Conservation (phyloP, 2,329 filamentous ascomycete genomes). For the Verticillium zaregamsianum region DNA sequence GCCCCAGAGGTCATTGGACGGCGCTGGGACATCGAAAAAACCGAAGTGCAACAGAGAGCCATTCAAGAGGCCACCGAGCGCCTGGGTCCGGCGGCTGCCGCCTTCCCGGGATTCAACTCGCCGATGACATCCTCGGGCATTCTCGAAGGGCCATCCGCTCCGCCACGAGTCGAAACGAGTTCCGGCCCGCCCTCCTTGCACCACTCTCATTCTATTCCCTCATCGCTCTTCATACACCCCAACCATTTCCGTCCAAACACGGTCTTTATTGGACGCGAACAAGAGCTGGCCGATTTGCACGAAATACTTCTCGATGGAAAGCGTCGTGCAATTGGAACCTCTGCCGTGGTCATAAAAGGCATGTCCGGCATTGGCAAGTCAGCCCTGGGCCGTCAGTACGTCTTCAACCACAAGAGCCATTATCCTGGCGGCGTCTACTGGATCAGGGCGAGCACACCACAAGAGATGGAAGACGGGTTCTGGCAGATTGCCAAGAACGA, state of each 20-base stretch:
- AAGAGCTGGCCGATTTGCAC: conserved; percentile 54
- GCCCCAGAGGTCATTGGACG: conserved; percentile 49
- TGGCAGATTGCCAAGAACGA: conserved; percentile 62
- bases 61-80: conserved; percentile 42
- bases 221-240: conserved; percentile 38
- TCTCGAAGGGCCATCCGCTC: not conserved
- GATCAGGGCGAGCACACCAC: conserved; percentile 57
- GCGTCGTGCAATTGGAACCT: conserved; percentile 52
- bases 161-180: not conserved
- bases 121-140: not conserved
- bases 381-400: conserved; percentile 64
- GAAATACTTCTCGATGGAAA: conserved; percentile 53
- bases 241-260: conserved; percentile 59
- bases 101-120: not conserved
- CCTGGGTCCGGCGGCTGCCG: conserved; percentile 15
- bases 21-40: conserved; percentile 58
- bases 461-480: conserved; percentile 57
- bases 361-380: conserved; percentile 66
- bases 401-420: conserved; percentile 52
- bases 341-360: conserved; percentile 60
- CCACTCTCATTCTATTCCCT: not conserved
- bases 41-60: conserved; percentile 41
- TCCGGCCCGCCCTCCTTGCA: not conserved
- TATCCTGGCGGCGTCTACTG: conserved; percentile 68
- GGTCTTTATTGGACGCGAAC: conserved; percentile 56